phyloP scores from a whole-genome alignment of 257 asterid species.

The Primulina tabacum region DNA sequence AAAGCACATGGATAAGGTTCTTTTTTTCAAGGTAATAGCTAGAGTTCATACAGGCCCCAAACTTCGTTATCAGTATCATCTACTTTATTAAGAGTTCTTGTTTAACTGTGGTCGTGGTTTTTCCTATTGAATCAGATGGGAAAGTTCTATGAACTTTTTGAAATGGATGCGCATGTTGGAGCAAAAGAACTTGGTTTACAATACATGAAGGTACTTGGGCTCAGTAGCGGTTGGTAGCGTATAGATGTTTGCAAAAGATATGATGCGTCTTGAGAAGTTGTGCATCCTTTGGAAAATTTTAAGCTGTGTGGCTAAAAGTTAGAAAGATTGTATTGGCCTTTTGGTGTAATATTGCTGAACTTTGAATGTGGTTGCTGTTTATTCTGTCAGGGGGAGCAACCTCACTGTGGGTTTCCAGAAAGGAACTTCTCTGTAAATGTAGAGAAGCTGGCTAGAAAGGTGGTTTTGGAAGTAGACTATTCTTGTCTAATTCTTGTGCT shows the following conservation, averaged over 20 bases:
- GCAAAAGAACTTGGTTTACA: slow-evolving; percentile 94
- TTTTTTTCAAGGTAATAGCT: slow-evolving; percentile 80
- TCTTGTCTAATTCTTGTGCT: slow-evolving; percentile 10
- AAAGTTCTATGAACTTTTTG: slow-evolving; percentile 91
- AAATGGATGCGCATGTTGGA: slow-evolving; percentile 98
- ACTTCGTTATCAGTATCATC: slow-evolving; percentile 19
- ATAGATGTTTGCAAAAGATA: neutral
- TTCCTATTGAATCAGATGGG: slow-evolving; percentile 74
- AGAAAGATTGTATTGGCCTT: slow-evolving; percentile 14
- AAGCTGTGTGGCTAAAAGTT: slow-evolving; percentile 8
- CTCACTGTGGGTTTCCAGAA: slow-evolving; percentile 99
- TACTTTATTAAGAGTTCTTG: slow-evolving; percentile 15
- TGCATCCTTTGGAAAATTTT: slow-evolving; percentile 1
- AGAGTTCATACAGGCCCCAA: slow-evolving; percentile 12
- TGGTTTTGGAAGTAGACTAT: slow-evolving; percentile 28
- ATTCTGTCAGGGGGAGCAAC: slow-evolving; percentile 85
- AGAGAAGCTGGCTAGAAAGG: slow-evolving; percentile 94
- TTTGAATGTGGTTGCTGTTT: slow-evolving; percentile 28
- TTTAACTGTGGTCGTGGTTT: slow-evolving; percentile 19
- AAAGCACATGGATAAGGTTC: slow-evolving; percentile 97
- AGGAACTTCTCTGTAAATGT: slow-evolving; percentile 78
- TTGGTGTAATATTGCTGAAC: slow-evolving; percentile 17
- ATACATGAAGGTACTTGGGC: slow-evolving; percentile 84
- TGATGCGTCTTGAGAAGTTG: slow-evolving; percentile 16
- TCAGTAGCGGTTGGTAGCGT: slow-evolving; percentile 15